Base-by-base conservation (phyloP, 2,329 filamentous ascomycete genomes). In the Trichoderma sp. region DNA sequence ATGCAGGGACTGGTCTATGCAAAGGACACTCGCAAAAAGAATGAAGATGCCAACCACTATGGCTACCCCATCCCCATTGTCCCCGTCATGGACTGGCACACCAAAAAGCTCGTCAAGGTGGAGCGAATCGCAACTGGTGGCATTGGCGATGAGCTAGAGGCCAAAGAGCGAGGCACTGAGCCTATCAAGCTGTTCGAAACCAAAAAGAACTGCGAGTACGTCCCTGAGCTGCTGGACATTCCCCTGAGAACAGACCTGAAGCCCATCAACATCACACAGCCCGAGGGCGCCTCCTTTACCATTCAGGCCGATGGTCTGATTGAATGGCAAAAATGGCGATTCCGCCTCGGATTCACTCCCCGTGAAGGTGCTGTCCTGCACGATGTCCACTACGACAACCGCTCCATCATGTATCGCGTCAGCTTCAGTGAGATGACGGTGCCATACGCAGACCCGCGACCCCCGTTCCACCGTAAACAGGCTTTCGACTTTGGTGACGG, bases 401-500 rank as follows among this genome's bases (percentile, higher is more conserved):
- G 89, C 19, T 87, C 85, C 50, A 80, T 92, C 32, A 83, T 92
- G 73, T 89, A 91, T 78, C 84, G 90, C 1, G 76, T 92, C 34
- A 87, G 86, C 70, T 83, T 90, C 68, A 87, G 86, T 70, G 90
- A 93, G 76, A 90, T 92, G 86, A 86, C 86, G 2, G 88, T 91
- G 0, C 88, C 88, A 0, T 92, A 92, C 71, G 88, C 82, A 3
- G 89, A 92, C 72, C 87, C 87, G 1, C 84, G 90, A 1, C 79
- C 83, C 0, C 89, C 89, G 0, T 91, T 86, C 74, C 87, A 89
- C 63, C 84, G 89, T 50, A 92, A 92, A 75, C 87, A 89, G 64
- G 90, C 89, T 0, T 92, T 92, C 72, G 90, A 92, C 72, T 86
- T 92, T 69, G 90, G 90, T 8, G 89, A 92, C 68, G 87, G 85